Evolutionary conservation across 306 rosid genomes (phyloP).

Genomic region (Alnus rubra): DNA sequence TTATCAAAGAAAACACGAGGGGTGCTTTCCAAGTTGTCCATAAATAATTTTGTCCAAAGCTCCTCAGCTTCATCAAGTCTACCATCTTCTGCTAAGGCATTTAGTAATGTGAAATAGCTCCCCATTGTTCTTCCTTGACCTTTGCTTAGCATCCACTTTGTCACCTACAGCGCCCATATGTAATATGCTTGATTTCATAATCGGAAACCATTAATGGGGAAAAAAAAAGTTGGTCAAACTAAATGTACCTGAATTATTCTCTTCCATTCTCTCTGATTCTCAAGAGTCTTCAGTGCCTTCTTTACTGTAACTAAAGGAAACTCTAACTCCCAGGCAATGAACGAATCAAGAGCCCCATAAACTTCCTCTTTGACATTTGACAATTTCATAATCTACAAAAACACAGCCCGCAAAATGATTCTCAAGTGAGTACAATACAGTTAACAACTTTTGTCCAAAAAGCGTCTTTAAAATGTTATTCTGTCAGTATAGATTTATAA

Average conservation of each 20-base stretch:
- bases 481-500: background rate
- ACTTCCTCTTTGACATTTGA: conserved; percentile 98
- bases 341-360: conserved; percentile 96
- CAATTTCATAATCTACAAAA: conserved; percentile 65
- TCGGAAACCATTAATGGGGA: background rate
- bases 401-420: conserved; percentile 5
- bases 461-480: background rate
- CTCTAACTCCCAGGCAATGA: conserved; percentile 95
- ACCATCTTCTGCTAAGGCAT: conserved; percentile 87
- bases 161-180: conserved; percentile 49
- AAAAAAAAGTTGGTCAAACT: background rate
- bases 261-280: conserved; percentile 81
- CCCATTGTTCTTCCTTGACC: conserved; percentile 99
- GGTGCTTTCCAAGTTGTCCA: conserved; percentile 71
- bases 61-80: conserved; percentile 92
- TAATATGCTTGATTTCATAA: conserved; percentile 11
- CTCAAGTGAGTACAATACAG: conserved; percentile 16
- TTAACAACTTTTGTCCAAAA: background rate
- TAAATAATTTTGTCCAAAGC: conserved; percentile 83
- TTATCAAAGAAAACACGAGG: conserved; percentile 84
- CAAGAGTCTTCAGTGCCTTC: conserved; percentile 82
- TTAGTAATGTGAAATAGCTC: conserved; percentile 73
- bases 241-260: conserved; percentile 77
- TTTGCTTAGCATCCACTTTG: conserved; percentile 97
- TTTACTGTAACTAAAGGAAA: conserved; percentile 85